Base-by-base conservation (phyloP, 805 yeast genomes). In the Cyberlindnera saturnus region DNA sequence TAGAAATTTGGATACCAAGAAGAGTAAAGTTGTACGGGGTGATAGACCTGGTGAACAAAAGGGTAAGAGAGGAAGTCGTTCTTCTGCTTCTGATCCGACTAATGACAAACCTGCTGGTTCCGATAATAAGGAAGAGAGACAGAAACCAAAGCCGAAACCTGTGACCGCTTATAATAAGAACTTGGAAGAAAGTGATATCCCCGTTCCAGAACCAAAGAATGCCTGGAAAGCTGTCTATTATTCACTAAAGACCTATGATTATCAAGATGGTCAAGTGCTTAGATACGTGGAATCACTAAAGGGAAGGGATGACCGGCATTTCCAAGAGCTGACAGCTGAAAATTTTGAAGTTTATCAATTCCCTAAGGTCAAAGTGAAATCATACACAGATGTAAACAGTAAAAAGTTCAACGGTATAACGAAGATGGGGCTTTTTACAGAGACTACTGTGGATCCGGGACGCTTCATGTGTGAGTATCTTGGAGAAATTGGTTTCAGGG, bases 401-500 rank as follows among this genome's bases (percentile, higher is more conserved):
- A 76, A 61, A 66, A 79, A 67, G 46, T 60, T 62, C 44, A 66
- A 62, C 28, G 96, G 96, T 0, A 74, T 86, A 34, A 72, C 86
- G 2, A 81, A 77, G 48, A 60, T 83, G 40, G 89, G 91, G 0
- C 65, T 89, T 7, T 82, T 74, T 46, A 50, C 73, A 3, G 62
- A 61, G 18, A 28, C 40, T 2, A 36, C 47, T 0, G 61, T 82
- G 16, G 69, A 73, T 1, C 63, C 66, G 34, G 76, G 73, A 16
- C 71, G 77, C 1, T 66, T 76, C 4, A 61, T 88, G 7, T 66
- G 72, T 20, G 89, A 86, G 57, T 72, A 79, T 45, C 60, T 79
- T 7, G 98, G 98, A 6, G 90, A 84, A 51, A 62, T 91, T 3
- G 82, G 80, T 49, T 68, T 76, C 41, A 82, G 80, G 51, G 70